Base-by-base conservation (phyloP, 2,329 filamentous ascomycete genomes). In the Davidsoniella australis region DNA sequence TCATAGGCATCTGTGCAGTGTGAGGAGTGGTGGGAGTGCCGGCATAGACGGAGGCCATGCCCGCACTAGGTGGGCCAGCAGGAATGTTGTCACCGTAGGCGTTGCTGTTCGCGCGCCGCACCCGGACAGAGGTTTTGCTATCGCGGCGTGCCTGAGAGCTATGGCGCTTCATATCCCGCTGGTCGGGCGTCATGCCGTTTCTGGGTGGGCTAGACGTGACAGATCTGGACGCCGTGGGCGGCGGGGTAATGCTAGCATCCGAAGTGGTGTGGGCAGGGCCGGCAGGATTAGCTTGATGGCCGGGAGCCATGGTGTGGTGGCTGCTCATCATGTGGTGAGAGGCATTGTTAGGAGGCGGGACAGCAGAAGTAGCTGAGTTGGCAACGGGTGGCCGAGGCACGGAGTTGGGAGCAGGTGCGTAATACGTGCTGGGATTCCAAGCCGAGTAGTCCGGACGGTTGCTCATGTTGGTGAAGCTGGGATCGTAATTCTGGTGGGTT, bases 161-260 rank as follows among this genome's bases (percentile, higher is more conserved):
- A 57, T 80, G 75, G 52, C 75, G 68, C 63, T 76, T 79, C 40
- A 79, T 59, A 57, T 78, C 75, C 54, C 76, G 70, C 59, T 79
- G 75, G 58, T 79, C 75, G 5, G 73, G 64, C 5, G 73, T 75
- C 58, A 78, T 66, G 37, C 64, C 65, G 14, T 23, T n/a, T 54
- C 70, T 68, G 5, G 75, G 73, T 23, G 76, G 75, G 61, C 76
- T 80, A 18, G 70, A 70, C 38, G 75, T 76, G 44, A 70, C 62
- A 18, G 73, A 76, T 61, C 70, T 66, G 23, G 72, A 67, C 37
- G 63, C 63, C 50, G 63, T 66, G 20, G 69, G 68, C 36, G 72
- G 69, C 33, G 52, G 44, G 18, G 71, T 72, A 44, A 73, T 61
- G 60, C 69, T 74, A 52, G 66, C 62, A 50, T 74, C 73, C 20